Percentiles rank a stretch among this genome's conserved stretches.
Conservation (phyloP, 106 monocot species). For the Cymbidium sinense region DNA sequence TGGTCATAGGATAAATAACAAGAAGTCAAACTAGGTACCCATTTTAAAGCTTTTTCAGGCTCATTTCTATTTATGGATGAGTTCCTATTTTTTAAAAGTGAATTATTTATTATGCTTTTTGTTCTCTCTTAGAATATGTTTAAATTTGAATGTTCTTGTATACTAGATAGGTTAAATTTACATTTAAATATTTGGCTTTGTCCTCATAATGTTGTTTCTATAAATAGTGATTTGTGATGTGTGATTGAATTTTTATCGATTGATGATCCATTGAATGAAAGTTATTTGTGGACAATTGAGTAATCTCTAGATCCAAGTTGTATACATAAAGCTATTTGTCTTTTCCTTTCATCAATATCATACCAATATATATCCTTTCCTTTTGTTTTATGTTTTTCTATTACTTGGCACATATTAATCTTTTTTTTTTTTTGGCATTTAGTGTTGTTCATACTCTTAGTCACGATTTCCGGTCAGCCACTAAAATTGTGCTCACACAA, state of each 20-base stretch:
- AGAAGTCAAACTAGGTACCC: too few species aligned
- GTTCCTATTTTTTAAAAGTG: not conserved
- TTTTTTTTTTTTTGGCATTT: conserved; percentile 4
- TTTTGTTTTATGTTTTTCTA: not conserved
- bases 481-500: conserved; percentile 44
- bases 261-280: not conserved
- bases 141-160: not conserved
- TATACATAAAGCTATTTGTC: not conserved
- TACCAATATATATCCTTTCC: not conserved
- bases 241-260: not conserved
- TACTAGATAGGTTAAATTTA: not conserved
- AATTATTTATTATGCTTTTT: not conserved
- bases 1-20: too few species aligned
- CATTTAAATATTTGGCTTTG: not conserved
- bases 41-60: not conserved
- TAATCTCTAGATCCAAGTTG: not conserved
- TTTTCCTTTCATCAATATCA: not conserved
- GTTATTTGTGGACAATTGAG: not conserved
- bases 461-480: conserved; percentile 84
- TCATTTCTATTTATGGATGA: not conserved
- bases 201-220: not conserved
- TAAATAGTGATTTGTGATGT: not conserved
- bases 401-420: not conserved
- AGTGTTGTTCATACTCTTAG: conserved; percentile 79
- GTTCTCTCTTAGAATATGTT: not conserved